A percentile compares a stretch with the other conserved stretches of the same genome.
Conservation (phyloP, 2,329 filamentous ascomycete genomes). For the Arthrobotrys sphaeroides region DNA sequence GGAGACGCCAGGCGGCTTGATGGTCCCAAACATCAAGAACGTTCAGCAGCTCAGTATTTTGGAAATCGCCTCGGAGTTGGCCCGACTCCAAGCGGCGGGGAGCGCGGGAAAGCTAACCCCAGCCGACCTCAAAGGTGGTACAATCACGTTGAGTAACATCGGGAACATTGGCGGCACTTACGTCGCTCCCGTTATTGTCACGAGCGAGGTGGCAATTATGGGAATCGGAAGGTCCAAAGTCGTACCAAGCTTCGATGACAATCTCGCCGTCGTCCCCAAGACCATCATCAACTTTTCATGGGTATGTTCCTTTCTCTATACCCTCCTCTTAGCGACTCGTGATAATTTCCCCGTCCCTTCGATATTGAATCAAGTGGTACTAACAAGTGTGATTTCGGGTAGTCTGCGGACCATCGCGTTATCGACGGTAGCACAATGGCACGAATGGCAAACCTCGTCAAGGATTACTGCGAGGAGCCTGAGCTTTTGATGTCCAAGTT, state of each 20-base stretch:
- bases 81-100: conserved; percentile 77
- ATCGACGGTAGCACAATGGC: conserved; percentile 96
- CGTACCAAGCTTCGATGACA: conserved; percentile 77
- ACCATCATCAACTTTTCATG: conserved; percentile 92
- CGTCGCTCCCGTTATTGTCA: conserved; percentile 88
- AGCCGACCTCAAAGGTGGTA: conserved; percentile 82
- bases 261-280: conserved; percentile 72
- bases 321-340: background rate
- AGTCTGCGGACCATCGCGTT: conserved; percentile 73
- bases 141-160: conserved; percentile 96
- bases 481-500: conserved; percentile 87
- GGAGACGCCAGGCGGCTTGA: conserved; percentile 85
- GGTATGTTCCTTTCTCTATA: conserved; percentile 67
- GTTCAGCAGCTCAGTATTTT: conserved; percentile 80
- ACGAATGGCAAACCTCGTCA: conserved; percentile 83
- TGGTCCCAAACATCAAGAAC: conserved; percentile 91
- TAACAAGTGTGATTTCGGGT: conserved; percentile 20
- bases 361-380: background rate
- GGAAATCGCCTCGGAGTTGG: conserved; percentile 79
- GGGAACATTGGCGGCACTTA: conserved; percentile 94
- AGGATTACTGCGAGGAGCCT: conserved; percentile 80
- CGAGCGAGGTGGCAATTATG: conserved; percentile 88
- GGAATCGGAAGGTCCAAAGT: conserved; percentile 83
- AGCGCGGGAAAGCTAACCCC: conserved; percentile 77
- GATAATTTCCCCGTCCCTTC: background rate